Conservation (phyloP, 257 asterid species). For the Haberlea rhodopensis region DNA sequence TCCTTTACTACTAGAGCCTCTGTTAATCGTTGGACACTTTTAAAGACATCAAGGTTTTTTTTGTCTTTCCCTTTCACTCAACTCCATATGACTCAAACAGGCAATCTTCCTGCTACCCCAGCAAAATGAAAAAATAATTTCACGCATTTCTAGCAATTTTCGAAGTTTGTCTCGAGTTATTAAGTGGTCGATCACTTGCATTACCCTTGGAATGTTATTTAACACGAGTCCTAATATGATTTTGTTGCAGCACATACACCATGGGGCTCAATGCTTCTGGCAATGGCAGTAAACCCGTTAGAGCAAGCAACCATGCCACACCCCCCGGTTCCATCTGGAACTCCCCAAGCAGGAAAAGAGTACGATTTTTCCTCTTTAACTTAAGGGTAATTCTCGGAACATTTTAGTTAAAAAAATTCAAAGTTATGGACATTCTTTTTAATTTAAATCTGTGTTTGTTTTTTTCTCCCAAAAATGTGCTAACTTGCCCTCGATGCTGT, state of each 20-base stretch:
- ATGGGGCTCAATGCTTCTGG: conserved; percentile 46
- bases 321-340: conserved; percentile 45
- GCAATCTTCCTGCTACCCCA: no score
- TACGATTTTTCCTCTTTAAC: conserved; percentile 93
- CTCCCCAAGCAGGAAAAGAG: conserved; percentile 65
- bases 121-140: no score
- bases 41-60: not conserved
- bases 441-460: no score
- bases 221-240: conserved; percentile 5
- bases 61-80: no score
- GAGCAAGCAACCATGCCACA: conserved; percentile 40
- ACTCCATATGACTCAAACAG: no score
- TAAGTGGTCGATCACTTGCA: not conserved
- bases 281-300: conserved; percentile 49
- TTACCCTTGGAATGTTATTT: not conserved
- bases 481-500: no score
- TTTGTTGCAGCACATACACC: conserved; percentile 50
- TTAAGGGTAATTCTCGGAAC: conserved; percentile 72
- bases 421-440: no score
- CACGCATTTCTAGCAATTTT: conserved; percentile 8
- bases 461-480: no score
- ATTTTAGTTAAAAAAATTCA: no score
- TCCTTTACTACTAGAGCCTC: not conserved
- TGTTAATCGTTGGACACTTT: not conserved
- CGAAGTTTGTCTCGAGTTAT: not conserved